Conservation (phyloP, 2,329 filamentous ascomycete species). For the Apiospora sp. region DNA sequence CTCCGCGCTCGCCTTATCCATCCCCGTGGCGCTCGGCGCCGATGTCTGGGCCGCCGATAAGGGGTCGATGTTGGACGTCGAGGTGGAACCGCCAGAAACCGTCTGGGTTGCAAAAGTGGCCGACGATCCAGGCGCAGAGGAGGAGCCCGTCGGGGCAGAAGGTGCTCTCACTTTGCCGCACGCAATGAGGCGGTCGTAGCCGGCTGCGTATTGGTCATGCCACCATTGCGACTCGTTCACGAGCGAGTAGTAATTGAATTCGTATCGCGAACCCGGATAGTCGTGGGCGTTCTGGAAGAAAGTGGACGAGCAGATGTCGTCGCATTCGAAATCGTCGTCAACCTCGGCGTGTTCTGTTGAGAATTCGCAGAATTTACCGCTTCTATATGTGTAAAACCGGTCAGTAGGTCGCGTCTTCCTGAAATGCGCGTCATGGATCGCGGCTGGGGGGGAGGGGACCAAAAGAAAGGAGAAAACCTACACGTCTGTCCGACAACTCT, state of each 20-base stretch:
- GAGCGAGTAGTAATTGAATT: slow-evolving; percentile 6
- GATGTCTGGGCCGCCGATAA: slow-evolving; percentile 13
- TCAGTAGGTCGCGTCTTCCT: not conserved
- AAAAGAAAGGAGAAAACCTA: not conserved
- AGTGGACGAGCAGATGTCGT: slow-evolving; percentile 9
- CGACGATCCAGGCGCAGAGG: not conserved
- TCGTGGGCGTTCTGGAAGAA: slow-evolving; percentile 22
- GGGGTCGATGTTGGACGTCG: slow-evolving; percentile 11
- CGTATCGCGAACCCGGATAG: not conserved
- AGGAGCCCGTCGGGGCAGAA: slow-evolving; percentile 2
- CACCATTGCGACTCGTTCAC: slow-evolving; percentile 14
- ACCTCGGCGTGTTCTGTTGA: not conserved
- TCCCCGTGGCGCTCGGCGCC: slow-evolving; percentile 12
- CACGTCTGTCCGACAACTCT: slow-evolving; percentile 4
- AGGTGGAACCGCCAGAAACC: not conserved
- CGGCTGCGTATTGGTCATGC: slow-evolving; percentile 7
- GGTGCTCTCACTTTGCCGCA: slow-evolving; percentile 8
- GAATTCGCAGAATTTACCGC: slow-evolving; percentile 17
- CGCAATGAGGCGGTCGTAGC: slow-evolving; percentile 16
- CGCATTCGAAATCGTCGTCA: slow-evolving; percentile 17
- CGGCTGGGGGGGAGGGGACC: too few relatives aligned
- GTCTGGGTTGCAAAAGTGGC: not conserved
- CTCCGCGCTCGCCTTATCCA: slow-evolving; percentile 19
- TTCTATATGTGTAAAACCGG: not conserved
- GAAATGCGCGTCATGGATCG: not conserved